A percentile compares a stretch with the other conserved stretches of the same genome.
These are phyloP conservation scores for Psilocybe cubensis DNA, from an alignment of 768 basidiomycete species.

Conservation along the genomic window DNA sequence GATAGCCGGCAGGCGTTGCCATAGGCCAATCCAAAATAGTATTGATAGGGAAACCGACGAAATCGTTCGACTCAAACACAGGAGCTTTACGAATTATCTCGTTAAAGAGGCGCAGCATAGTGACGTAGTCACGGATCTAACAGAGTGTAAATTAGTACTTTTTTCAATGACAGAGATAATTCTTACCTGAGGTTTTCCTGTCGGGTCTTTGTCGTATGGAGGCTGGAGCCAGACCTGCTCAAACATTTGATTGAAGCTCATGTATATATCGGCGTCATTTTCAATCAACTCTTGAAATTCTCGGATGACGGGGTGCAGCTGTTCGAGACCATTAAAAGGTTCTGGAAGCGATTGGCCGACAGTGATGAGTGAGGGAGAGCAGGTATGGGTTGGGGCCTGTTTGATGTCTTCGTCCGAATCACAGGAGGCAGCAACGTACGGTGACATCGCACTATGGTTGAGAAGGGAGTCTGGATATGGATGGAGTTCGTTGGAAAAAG, in stretches of 20 bases:
- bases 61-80: background rate
- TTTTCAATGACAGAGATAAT: no score
- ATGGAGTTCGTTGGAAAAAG: no score
- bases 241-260: constrained; percentile 11
- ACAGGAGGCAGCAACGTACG: no score
- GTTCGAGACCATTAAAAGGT: no score
- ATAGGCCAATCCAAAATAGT: constrained; percentile 5
- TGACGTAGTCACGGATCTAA: constrained; percentile 8
- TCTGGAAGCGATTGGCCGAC: no score
- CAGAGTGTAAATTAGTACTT: background rate
- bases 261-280: constrained; percentile 6
- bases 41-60: constrained; percentile 4
- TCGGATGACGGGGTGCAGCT: constrained; percentile 1
- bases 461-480: no score
- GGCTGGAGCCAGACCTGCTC: constrained; percentile 5
- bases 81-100: background rate
- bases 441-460: no score
- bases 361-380: no score
- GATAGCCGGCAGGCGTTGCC: background rate
- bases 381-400: no score
- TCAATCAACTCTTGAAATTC: constrained; percentile 8
- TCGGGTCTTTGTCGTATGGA: constrained; percentile 7
- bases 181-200: constrained; percentile 5
- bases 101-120: background rate
- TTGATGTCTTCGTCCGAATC: no score